Evolutionary conservation across 176 grass and related monocot species (phyloP), one percentile per base, ranked within the genome.

Genomic region (Saccharum spontaneum): DNA sequence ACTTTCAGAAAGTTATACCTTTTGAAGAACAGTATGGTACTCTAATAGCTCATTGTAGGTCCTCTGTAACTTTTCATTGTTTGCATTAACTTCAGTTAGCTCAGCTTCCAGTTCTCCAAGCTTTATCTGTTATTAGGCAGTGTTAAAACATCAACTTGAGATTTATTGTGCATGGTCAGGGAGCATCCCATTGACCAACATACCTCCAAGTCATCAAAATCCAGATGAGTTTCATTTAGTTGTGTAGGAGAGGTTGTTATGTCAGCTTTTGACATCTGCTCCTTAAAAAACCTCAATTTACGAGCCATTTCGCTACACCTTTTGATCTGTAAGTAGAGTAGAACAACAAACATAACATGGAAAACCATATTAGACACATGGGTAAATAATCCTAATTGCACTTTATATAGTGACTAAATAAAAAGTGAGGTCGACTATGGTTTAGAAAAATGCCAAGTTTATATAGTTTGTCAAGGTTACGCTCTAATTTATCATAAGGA

Each of bases 31-130:
- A 76, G 82, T 86, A 81, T 65, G 92, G 78, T 96, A 99, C 77
- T 99, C 97, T 49, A 91, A 67, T 30, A 99, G 79, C 76, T 99
- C 97, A 63, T 92, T 96, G 87, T 91, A 88, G 82, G 91, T 79
- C 57, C 90, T 86, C 75, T 91, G 91, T 34, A 99, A 71, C 79
- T 96, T 99, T 33, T 99, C 90, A 80, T 89, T 94, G n/a, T 99
- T 99, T 87, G 91, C 88, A 86, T 99, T 99, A 70, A 99, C 97
- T 92, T 99, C 97, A 72, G 82, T 94, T 71, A 99, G 84, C 76
- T 99, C 97, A 84, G 91, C 64, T 90, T 99, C 97, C 50, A 94
- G 84, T 63, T 96, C 91, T 82, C 91, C 93, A 44, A 96, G 91
- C 73, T 93, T 99, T 76, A 96, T 84, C 97, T 99, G 87, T 88